These are phyloP conservation scores for Aquanectria penicillioides DNA, from an alignment of 2,329 filamentous ascomycete genomes.

Conservation along the genomic window DNA sequence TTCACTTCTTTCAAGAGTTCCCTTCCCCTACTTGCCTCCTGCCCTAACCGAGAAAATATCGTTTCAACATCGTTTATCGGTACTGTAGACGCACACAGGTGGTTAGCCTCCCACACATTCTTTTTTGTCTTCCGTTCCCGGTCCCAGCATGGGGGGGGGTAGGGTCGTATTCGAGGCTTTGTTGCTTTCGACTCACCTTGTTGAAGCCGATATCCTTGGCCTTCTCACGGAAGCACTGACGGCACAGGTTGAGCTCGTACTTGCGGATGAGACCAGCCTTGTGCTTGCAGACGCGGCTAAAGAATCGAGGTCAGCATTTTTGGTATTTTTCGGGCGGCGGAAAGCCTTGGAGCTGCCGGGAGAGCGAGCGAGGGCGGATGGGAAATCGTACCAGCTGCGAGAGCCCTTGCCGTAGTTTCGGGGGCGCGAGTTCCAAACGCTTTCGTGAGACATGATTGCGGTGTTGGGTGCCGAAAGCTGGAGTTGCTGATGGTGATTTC, in stretches of 20 bases:
- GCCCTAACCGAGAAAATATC: conserved; percentile 40
- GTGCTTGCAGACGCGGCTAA: conserved; percentile 83
- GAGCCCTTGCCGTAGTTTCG: conserved; percentile 97
- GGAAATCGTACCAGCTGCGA: conserved; percentile 81
- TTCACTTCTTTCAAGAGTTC: conserved; percentile 42
- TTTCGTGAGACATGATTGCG: conserved; percentile 80
- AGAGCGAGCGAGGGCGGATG: not conserved
- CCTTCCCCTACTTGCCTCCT: conserved; percentile 34
- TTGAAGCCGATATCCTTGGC: conserved; percentile 77
- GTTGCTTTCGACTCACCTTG: conserved; percentile 63
- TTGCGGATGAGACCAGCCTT: conserved; percentile 99
- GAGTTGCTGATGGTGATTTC: conserved; percentile 48
- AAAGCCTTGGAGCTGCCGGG: conserved; percentile 3
- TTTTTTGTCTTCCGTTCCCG: not conserved
- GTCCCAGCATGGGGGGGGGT: not conserved
- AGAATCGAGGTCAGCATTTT: conserved; percentile 44
- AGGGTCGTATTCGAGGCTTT: not conserved
- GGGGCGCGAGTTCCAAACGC: conserved; percentile 99
- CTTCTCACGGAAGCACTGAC: conserved; percentile 83
- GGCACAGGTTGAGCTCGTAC: conserved; percentile 93
- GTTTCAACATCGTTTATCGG: conserved; percentile 49
- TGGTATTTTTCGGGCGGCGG: conserved; percentile 9
- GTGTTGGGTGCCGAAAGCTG: conserved; percentile 46
- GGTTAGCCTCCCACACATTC: conserved; percentile 28
- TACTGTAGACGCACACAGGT: conserved; percentile 40